phyloP scores from a whole-genome alignment of 192 early-diverging fungal species.

The Backusella luteola region DNA sequence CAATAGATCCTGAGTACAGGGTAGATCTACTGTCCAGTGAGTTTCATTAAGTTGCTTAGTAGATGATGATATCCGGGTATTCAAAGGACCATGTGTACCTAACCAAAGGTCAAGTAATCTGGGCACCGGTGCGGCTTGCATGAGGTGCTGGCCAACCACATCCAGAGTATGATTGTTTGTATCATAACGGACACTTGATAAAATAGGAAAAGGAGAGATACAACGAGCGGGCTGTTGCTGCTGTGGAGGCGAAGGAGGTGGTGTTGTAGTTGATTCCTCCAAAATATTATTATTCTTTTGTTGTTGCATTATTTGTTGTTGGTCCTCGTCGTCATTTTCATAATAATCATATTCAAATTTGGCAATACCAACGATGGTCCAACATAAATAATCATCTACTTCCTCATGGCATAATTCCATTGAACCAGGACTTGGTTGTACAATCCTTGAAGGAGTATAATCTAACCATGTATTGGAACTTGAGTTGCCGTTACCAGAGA shows the following conservation, averaged over 20 bases:
- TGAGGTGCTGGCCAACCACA: slow-evolving; percentile 40
- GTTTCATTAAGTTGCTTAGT: slow-evolving; percentile 21
- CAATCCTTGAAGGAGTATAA: slow-evolving; percentile 16
- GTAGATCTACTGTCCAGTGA: slow-evolving; percentile 19
- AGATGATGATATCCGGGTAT: slow-evolving; percentile 4
- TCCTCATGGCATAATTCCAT: slow-evolving; percentile 28
- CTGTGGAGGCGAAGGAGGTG: slow-evolving; percentile 32
- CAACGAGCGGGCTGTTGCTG: neutral
- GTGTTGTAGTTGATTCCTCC: slow-evolving; percentile 16
- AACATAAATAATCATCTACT: slow-evolving; percentile 79
- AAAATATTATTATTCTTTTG: neutral
- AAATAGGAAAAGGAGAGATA: slow-evolving; percentile 34
- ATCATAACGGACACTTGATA: slow-evolving; percentile 43
- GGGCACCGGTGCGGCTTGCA: slow-evolving; percentile 23
- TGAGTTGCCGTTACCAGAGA: neutral
- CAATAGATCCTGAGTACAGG: slow-evolving; percentile 35
- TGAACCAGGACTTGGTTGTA: neutral
- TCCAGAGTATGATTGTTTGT: slow-evolving; percentile 40
- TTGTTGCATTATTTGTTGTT: neutral
- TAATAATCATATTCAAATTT: slow-evolving; percentile 42
- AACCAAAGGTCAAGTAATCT: slow-evolving; percentile 47
- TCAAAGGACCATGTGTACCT: slow-evolving; percentile 45
- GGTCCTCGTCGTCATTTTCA: slow-evolving; percentile 5
- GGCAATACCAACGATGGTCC: slow-evolving; percentile 82
- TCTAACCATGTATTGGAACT: slow-evolving; percentile 24